Evolutionary conservation across 371 early-diverging fungal species (phyloP).

Genomic region (Rhizomucor pusillus): DNA sequence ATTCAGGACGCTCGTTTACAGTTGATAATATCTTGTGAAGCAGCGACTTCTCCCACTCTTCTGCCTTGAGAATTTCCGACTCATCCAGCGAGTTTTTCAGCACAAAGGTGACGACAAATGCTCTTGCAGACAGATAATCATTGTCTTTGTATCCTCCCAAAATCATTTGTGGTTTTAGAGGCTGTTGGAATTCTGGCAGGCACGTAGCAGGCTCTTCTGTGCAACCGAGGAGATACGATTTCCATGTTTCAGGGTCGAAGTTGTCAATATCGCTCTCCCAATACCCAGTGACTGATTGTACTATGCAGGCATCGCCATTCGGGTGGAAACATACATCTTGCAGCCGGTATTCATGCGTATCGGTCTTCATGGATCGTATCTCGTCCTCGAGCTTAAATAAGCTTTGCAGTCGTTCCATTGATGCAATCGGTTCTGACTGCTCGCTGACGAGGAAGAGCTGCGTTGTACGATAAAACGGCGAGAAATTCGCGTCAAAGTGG

Average conservation of each 20-base stretch:
- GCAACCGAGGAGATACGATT: constrained; percentile 46
- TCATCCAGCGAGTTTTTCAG: constrained; percentile 58
- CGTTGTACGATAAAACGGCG: constrained; percentile 73
- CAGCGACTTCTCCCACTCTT: constrained; percentile 65
- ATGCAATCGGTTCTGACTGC: constrained; percentile 38
- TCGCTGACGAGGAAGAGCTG: constrained; percentile 65
- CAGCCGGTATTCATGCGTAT: constrained; percentile 29
- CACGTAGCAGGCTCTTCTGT: constrained; percentile 56
- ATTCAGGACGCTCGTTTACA: constrained; percentile 41
- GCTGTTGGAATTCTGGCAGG: constrained; percentile 65
- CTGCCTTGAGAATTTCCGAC: constrained; percentile 33
- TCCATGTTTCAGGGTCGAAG: constrained; percentile 52
- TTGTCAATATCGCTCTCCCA: constrained; percentile 59
- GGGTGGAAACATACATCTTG: constrained; percentile 74
- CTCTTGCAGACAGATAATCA: constrained; percentile 45
- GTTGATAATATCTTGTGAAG: constrained; percentile 38
- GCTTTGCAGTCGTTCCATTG: constrained; percentile 40
- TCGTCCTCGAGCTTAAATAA: constrained; percentile 57
- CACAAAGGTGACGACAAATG: constrained; percentile 69
- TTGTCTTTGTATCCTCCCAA: constrained; percentile 60
- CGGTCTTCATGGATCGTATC: constrained; percentile 46
- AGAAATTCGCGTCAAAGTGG: constrained; percentile 69
- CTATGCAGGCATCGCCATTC: constrained; percentile 62
- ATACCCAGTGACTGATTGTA: constrained; percentile 75
- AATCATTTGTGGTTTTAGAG: constrained; percentile 68